Percentiles rank a stretch among this genome's conserved stretches.
These are phyloP conservation scores for Rhizopogon rudus DNA, from an alignment of 768 basidiomycete species.

Conservation along the genomic window DNA sequence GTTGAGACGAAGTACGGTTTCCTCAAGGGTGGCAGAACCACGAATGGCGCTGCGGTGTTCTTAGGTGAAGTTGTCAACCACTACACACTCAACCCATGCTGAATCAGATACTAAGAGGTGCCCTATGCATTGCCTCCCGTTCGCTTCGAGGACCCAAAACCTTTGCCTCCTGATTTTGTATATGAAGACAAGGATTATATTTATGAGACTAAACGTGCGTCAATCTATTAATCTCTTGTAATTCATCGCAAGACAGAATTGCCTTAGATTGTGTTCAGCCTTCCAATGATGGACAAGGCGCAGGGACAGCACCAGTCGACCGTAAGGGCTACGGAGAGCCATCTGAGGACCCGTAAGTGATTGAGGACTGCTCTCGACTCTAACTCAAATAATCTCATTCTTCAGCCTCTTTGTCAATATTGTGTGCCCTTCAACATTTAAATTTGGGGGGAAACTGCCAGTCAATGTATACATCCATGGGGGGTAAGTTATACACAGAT, in stretches of 20 bases:
- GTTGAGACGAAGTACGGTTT: conserved; percentile 53
- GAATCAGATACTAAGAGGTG: conserved; percentile 42
- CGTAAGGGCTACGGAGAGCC: conserved; percentile 65
- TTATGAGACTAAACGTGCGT: conserved; percentile 51
- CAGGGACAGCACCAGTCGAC: conserved; percentile 46
- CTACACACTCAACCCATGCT: not conserved
- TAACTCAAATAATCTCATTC: not conserved
- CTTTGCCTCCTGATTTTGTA: conserved; percentile 46
- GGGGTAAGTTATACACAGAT: conserved; percentile 40
- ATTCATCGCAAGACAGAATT: not conserved
- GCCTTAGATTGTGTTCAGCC: conserved; percentile 56
- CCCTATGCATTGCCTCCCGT: conserved; percentile 65
- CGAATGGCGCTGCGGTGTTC: conserved; percentile 59
- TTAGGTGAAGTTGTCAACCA: conserved; percentile 39
- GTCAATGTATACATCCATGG: conserved; percentile 78
- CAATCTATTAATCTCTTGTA: too few species aligned
- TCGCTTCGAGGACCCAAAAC: conserved; percentile 59
- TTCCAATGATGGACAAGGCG: conserved; percentile 57
- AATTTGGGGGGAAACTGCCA: conserved; percentile 43
- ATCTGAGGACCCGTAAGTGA: conserved; percentile 61
- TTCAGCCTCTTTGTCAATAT: conserved; percentile 63
- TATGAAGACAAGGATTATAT: conserved; percentile 63
- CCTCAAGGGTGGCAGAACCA: conserved; percentile 53
- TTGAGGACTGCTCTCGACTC: not conserved
- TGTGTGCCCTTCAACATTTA: conserved; percentile 44